Base-by-base conservation (phyloP, 768 basidiomycete species). In the Albatrellus ellisii region DNA sequence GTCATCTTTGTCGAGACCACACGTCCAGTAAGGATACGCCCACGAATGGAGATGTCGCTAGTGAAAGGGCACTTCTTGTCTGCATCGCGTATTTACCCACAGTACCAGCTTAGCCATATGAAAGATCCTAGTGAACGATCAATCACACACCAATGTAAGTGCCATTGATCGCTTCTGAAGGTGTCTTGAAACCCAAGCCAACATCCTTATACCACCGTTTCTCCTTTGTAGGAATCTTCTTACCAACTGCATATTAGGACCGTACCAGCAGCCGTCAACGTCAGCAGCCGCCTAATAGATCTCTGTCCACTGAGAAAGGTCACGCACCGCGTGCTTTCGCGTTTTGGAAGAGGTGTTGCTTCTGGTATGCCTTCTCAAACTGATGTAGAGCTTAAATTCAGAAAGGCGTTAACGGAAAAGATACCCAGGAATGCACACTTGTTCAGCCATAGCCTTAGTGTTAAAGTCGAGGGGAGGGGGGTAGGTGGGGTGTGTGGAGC, bases 41-140 rank as follows among this genome's bases (percentile, higher is more conserved):
- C 95, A 60, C 95, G 94, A 62, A 99, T 99, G 43, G 95, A 98
- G 56, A 99, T 70, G 53, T 90, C 71, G 51, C 94, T 87, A 51
- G 89, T 92, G 75, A 97, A 99, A 21, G 95, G 95, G 71, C 95
- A 99, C 69, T 99, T 99, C 75, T 98, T 98, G 77, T 99, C 95
- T 90, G 55, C 20, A 32, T 32, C 12, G 37, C 31, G 25, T 27
- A 36, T 35, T 31, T 21, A 24, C 33, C 7, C 33, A 33, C 31
- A 25, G n/a, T n/a, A n/a, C n/a, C n/a, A n/a, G n/a, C n/a, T 25
- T 40, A 24, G 26, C 8, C 36, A 29, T n/a, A 29, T 20, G 27
- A 18, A 9, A 20, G 24, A 20, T 36, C 21, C 12, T 12, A 15
- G 11, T 2, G 15, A 20, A 28, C 25, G 24, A 35, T 26, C 27